These are phyloP conservation scores for Eucalyptus sp. DNA, from an alignment of 345 rosid species.

Conservation along the genomic window DNA sequence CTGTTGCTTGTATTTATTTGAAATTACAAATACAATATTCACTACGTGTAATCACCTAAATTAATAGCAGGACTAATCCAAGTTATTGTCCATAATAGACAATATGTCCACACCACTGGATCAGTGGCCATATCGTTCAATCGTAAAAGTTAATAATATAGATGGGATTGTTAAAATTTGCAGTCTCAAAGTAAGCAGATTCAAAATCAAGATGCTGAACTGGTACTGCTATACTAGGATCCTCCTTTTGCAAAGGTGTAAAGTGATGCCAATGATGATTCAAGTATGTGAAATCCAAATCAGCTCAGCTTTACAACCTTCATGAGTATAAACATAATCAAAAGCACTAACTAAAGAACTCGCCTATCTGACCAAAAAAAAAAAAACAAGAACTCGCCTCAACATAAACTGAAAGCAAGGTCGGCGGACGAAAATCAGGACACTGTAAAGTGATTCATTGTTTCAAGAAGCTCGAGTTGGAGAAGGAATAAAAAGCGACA, in stretches of 20 bases:
- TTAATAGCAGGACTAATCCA: background rate
- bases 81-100: background rate
- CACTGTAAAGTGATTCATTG: background rate
- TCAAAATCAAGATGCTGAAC: background rate
- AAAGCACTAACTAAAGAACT: background rate
- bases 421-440: background rate
- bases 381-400: background rate
- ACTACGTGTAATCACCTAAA: background rate
- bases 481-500: background rate
- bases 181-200: background rate
- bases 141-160: background rate
- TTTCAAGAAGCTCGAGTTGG: background rate
- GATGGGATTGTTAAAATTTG: background rate
- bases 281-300: background rate
- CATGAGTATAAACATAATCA: background rate
- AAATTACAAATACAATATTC: background rate
- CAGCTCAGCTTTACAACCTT: background rate
- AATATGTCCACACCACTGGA: background rate
- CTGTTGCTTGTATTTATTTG: background rate
- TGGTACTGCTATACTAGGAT: background rate
- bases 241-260: background rate
- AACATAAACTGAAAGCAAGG: background rate
- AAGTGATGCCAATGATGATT: background rate
- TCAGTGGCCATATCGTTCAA: background rate
- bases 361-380: background rate